Base-by-base conservation (phyloP, 257 asterid species). In the Henckelia pumila region DNA sequence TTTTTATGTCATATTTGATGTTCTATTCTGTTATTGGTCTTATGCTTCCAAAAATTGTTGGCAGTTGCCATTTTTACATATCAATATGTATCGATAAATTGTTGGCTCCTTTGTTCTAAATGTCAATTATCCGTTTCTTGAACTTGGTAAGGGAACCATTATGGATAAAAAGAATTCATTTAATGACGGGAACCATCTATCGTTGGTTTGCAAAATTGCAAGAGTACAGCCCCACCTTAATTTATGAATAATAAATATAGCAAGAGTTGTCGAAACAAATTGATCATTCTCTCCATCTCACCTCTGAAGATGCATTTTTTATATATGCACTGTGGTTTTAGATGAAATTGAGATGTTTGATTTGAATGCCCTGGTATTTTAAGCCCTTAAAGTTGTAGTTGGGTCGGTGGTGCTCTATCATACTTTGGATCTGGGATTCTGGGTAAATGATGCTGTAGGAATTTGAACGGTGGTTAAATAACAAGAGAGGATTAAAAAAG, bases 11-110 rank as follows among this genome's bases (percentile, higher is more conserved):
- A 56, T 55, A 23, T 40, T 62, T 25, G 8, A 26, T 47, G 59
- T 55, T 66, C 28, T 60, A 33, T 50, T 61, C 55, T 28, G 19
- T 53, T 60, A n/a, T 50, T n/a, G 19, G 21, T n/a, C 71, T 29
- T 59, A 19, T 3, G 28, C 61, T 47, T 33, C 21, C 19, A 19
- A 69, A 67, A 22, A 40, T 17, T n/a, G 49, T 61, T 61, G 50
- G 49, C 5, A 6, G 59, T 61, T 69, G 44, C 30, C 24, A 59
- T 7, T 52, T 28, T 74, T 59, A 47, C 56, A 24, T 67, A 28
- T 40, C 63, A 20, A 32, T 23, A 0, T 61, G 66, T 65, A 11
- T 61, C 65, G 7, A 10, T 73, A 71, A 50, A 9, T 17, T 59
- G 19, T 65, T 61, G 29, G 61, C 52, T 68, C 20, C 66, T 55